phyloP scores from a whole-genome alignment of 352 stramenopile genomes.

The Pythium apleroticum region DNA sequence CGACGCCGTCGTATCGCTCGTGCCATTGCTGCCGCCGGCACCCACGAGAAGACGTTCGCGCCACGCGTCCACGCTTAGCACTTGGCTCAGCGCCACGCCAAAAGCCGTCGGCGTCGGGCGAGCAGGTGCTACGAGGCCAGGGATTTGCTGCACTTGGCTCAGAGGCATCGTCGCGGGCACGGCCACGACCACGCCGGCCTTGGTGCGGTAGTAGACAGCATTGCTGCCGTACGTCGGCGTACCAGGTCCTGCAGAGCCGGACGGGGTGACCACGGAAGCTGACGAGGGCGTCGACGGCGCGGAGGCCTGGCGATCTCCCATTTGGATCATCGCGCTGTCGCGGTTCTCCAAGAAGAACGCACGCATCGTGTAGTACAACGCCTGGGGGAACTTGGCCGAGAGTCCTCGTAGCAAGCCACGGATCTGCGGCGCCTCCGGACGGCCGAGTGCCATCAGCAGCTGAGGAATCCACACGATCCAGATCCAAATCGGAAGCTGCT shows the following conservation, averaged over 20 bases:
- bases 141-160: slow-evolving; percentile 66
- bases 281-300: slow-evolving; percentile 22
- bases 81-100: slow-evolving; percentile 55
- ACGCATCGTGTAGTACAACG: slow-evolving; percentile 97
- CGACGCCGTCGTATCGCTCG: background rate
- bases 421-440: slow-evolving; percentile 88
- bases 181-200: slow-evolving; percentile 75
- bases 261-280: slow-evolving; percentile 12
- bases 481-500: slow-evolving; percentile 96
- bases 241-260: slow-evolving; percentile 7
- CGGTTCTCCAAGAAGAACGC: slow-evolving; percentile 98
- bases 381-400: slow-evolving; percentile 95
- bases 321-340: slow-evolving; percentile 77
- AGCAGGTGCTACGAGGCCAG: slow-evolving; percentile 69
- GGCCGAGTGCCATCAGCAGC: slow-evolving; percentile 93
- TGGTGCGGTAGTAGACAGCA: slow-evolving; percentile 76
- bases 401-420: slow-evolving; percentile 76
- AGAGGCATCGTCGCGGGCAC: slow-evolving; percentile 58
- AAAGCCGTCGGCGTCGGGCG: slow-evolving; percentile 64
- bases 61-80: slow-evolving; percentile 75
- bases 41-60: slow-evolving; percentile 33
- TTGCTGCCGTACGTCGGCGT: slow-evolving; percentile 29
- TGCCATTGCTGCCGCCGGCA: slow-evolving; percentile 4
- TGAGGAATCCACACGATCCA: slow-evolving; percentile 99
- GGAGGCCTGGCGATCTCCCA: slow-evolving; percentile 21